Evolutionary conservation across 169 alveolate genomes (phyloP), one percentile per base, ranked within the genome.

Genomic region (Babesia divergens): DNA sequence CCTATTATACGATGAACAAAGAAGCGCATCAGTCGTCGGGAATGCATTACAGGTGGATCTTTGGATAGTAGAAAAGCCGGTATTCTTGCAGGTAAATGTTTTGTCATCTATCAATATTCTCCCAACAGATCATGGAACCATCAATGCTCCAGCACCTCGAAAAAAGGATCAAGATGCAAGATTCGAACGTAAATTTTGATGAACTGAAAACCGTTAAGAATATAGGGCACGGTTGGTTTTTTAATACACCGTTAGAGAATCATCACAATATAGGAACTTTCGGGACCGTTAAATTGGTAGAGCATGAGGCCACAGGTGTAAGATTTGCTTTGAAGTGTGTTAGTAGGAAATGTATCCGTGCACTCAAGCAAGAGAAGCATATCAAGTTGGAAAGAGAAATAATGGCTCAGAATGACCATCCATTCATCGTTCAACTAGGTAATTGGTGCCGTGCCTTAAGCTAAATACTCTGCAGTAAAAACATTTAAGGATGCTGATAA

Each of bases 321-420:
- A 88, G 94, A 47, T 94, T 89, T 74, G 98, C 98, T 1, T 85
- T 95, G 62, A 95, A 94, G 65, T 92, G 97, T 35, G 96, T 95
- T 16, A 81, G 94, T 44, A 75, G 94, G 54, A 58, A 55, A 54
- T 79, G 92, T 38, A 90, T 95, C 24, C 65, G 85, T 8, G 90
- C 77, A 18, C 84, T 84, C 54, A 90, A 91, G 54, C 96, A 93
- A 64, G 95, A 94, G 56, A 89, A 83, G 37, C 91, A 93, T 68
- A 90, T 94, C 26, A 91, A 86, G 32, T 74, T 93, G 56, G 99
- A 96, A 56, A 71, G 98, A 58, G 94, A 92, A 71, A 94, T 96
- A 16, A 85, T 96, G 86, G 96, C 97, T 20, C 95, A 94, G 64
- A 93, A 94, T 72, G 99, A 96, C 66, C 98, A 96, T 80, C 97